A percentile compares a stretch with the other conserved stretches of the same genome.
phyloP scores from a whole-genome alignment of 2,329 filamentous ascomycete genomes.

The Colletotrichum godetiae region DNA sequence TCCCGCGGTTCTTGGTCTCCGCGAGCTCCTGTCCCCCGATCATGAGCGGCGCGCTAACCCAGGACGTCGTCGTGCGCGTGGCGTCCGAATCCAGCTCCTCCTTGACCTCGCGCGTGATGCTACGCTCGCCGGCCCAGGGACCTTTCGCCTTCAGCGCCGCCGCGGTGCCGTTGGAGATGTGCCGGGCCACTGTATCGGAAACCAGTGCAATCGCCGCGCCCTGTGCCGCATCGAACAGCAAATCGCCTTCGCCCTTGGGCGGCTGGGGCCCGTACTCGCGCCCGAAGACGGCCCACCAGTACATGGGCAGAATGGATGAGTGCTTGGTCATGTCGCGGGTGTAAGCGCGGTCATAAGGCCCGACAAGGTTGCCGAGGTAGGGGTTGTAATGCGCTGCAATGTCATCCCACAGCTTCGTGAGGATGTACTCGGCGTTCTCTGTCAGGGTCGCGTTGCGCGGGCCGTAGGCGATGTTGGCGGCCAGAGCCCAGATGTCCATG shows the following conservation, averaged over 20 bases:
- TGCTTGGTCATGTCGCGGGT: constrained; percentile 52
- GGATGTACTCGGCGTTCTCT: constrained; percentile 42
- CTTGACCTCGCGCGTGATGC: constrained; percentile 49
- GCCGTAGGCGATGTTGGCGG: constrained; percentile 50
- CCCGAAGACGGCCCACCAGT: constrained; percentile 56
- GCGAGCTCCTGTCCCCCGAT: constrained; percentile 51
- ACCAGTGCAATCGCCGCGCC: constrained; percentile 53
- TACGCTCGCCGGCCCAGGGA: constrained; percentile 47
- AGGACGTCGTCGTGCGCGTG: constrained; percentile 49
- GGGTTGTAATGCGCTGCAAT: constrained; percentile 50
- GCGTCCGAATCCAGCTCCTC: constrained; percentile 46
- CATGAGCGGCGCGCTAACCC: constrained; percentile 55
- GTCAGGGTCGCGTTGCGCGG: constrained; percentile 44
- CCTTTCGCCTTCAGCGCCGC: constrained; percentile 45
- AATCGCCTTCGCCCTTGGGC: constrained; percentile 50
- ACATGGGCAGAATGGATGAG: constrained; percentile 52
- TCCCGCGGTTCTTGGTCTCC: constrained; percentile 49
- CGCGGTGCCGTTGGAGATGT: constrained; percentile 43
- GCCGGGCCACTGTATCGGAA: constrained; percentile 44
- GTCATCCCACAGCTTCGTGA: constrained; percentile 48
- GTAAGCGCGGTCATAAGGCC: constrained; percentile 51
- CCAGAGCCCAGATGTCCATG: constrained; percentile 53
- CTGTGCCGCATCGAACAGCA: constrained; percentile 54
- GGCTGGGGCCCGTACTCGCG: constrained; percentile 50
- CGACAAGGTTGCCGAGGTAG: constrained; percentile 47